Evolutionary conservation across 257 asterid species (phyloP), one percentile per base, ranked within the genome.

Genomic region (Solanum paucissectum): DNA sequence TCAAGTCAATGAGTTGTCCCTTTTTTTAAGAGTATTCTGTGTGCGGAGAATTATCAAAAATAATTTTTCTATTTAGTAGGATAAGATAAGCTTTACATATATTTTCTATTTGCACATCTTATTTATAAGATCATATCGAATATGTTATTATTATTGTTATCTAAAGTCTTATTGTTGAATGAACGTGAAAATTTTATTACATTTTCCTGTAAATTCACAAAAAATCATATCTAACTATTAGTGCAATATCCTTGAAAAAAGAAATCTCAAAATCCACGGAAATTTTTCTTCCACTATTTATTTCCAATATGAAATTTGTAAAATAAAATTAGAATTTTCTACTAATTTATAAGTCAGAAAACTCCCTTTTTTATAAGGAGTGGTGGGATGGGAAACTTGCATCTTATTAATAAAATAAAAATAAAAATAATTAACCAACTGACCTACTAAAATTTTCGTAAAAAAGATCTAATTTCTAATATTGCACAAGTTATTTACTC

Each of bases 71-170:
- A 12, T 27, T 12, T 10, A 10, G 29, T 25, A 64, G 6, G 2
- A 10, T 0, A 64, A 2, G 0, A 64, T 64, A 23, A 8, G 3
- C 2, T 23, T 3, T 60, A 11, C 6, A 3, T 21, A 9, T 58
- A 58, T 58, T 52, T 44, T 49, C 5, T 20, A 20, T 58, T 20
- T 20, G 11, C 2, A 58, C 0, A 20, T 21, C 12, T 7, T 58
- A 60, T 60, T 55, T 4, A 60, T 21, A 2, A 0, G 11, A 60
- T 60, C 3, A 60, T 23, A 60, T 3, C 2, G 3, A 9, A 23
- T 23, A 60, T 18, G 64, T 23, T 60, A 23, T 23, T 60, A 5
- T 4, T 62, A 7, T 62, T 62, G 14, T 62, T 9, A 66, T 12
- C 5, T 66, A 27, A 12, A 12, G 4, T 12, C 9, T 27, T 27